Conservation (phyloP, 2,329 filamentous ascomycete species). For the Penicillium occitanis region DNA sequence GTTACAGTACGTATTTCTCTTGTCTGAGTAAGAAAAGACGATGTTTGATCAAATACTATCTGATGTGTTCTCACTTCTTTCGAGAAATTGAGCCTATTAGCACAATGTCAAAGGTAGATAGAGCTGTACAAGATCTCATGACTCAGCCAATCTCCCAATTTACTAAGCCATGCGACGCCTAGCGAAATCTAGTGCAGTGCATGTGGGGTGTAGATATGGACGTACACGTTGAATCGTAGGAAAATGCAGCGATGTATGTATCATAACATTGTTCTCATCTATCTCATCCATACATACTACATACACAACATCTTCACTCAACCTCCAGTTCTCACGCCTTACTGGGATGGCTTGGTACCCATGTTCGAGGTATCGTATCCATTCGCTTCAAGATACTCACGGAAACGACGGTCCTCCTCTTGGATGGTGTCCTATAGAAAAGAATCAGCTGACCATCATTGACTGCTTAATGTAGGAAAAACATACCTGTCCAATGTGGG, state of each 20-base stretch:
- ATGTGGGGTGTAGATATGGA: background rate
- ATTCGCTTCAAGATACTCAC: constrained; percentile 67
- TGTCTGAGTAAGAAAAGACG: background rate
- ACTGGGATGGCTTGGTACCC: constrained; percentile 38
- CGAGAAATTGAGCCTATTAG: no score
- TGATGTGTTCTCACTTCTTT: background rate
- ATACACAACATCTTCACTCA: background rate
- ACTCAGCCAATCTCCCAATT: background rate
- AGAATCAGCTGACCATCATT: background rate
- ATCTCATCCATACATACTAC: constrained; percentile 4
- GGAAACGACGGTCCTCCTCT: constrained; percentile 72
- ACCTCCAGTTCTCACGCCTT: background rate
- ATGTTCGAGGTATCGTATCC: constrained; percentile 71
- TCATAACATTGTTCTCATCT: background rate
- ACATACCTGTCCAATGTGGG: constrained; percentile 64
- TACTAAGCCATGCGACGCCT: background rate
- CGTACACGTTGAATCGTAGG: background rate
- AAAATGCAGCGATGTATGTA: background rate
- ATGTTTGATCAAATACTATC: background rate
- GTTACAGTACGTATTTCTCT: background rate
- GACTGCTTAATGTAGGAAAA: background rate
- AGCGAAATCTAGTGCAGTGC: no score
- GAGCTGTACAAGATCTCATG: background rate
- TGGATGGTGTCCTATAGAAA: constrained; percentile 70
- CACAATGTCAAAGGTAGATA: background rate